Evolutionary conservation across 371 early-diverging fungal species (phyloP).

Genomic region (Mucor plumbeus): DNA sequence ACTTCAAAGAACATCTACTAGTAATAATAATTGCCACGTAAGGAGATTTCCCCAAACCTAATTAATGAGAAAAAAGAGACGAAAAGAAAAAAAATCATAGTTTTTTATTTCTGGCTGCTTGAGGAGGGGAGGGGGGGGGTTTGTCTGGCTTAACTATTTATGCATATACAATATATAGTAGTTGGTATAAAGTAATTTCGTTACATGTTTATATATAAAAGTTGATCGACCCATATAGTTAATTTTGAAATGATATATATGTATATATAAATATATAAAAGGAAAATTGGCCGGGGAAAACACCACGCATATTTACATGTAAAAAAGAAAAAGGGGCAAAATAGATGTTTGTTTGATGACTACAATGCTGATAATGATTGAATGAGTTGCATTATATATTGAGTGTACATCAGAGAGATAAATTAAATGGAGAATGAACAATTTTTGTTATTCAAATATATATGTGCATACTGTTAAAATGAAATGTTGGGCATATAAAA

Average conservation of each 20-base stretch:
- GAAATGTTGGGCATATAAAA: not conserved
- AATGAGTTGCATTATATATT: not conserved
- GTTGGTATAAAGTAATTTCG: not conserved
- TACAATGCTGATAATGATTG: not conserved
- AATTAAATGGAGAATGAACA: not conserved
- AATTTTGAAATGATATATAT: not conserved
- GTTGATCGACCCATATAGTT: not conserved
- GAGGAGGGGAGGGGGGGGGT: no score
- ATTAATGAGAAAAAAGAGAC: no score
- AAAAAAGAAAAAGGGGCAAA: not conserved
- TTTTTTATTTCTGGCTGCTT: constrained; percentile 12
- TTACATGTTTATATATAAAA: not conserved
- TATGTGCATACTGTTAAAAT: not conserved
- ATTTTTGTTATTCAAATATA: not conserved
- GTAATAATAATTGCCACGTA: no score
- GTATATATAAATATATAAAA: no score
- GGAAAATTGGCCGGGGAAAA: constrained; percentile 11
- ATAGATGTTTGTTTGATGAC: not conserved
- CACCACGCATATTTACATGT: not conserved
- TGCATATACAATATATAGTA: not conserved
- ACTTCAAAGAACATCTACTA: no score
- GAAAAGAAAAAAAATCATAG: constrained; percentile 9
- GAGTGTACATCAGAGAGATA: not conserved
- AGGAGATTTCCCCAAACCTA: no score
- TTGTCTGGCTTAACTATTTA: not conserved